Percentiles rank a stretch among this genome's conserved stretches.
Evolutionary conservation across 352 stramenopile genomes (phyloP).

Genomic region (Chrysophaeum taylorii): DNA sequence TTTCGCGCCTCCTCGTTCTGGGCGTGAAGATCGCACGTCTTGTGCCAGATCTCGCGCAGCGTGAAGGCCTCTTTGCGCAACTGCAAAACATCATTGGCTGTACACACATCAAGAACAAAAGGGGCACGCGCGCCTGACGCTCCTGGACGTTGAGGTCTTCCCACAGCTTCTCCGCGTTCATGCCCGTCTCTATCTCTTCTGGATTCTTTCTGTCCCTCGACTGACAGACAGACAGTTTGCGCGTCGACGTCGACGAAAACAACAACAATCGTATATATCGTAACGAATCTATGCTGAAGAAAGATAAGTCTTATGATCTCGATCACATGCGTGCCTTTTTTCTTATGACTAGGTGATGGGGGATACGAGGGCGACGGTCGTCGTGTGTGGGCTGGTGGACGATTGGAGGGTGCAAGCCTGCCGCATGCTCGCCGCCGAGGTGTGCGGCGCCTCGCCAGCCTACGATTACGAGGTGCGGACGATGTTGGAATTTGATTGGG

Average conservation of each 20-base stretch:
- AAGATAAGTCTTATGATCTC: too few species aligned
- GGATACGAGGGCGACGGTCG: too few species aligned
- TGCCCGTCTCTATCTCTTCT: too few species aligned
- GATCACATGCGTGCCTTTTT: too few species aligned
- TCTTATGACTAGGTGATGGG: too few species aligned
- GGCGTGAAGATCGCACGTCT: constrained; percentile 33
- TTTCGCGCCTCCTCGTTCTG: constrained; percentile 22
- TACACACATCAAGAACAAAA: background rate
- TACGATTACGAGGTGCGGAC: background rate
- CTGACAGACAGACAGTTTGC: too few species aligned
- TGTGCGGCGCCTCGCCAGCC: background rate
- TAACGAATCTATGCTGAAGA: too few species aligned
- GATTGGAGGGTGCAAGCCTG: background rate
- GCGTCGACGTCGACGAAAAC: too few species aligned
- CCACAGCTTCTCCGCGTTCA: constrained; percentile 21
- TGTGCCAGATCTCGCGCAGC: constrained; percentile 32
- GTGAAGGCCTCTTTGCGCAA: constrained; percentile 17
- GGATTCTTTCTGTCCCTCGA: too few species aligned
- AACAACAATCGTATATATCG: too few species aligned
- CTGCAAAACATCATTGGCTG: background rate
- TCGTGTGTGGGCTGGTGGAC: background rate
- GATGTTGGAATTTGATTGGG: constrained; percentile 1
- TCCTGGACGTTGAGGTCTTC: constrained; percentile 30
- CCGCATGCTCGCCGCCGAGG: background rate
- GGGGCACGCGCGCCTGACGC: constrained; percentile 8